Conservation (phyloP, 352 stramenopile species). For the Phytophthora parvispora region DNA sequence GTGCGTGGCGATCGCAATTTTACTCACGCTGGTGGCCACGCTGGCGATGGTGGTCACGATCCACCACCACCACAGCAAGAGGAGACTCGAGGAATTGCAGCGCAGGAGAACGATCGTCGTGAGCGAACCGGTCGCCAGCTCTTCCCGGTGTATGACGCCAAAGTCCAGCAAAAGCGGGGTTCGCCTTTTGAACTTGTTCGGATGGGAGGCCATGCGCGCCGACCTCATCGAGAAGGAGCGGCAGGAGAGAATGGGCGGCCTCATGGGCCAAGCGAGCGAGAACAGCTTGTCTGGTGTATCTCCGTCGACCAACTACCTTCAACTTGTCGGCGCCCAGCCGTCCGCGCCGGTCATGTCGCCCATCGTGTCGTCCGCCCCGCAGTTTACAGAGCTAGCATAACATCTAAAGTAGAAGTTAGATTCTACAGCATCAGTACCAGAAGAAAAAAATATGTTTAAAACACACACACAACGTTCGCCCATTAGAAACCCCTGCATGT, state of each 20-base stretch:
- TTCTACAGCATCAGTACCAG: too few species aligned
- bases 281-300: slow-evolving; percentile 13
- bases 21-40: slow-evolving; percentile 30
- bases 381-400: slow-evolving; percentile 24
- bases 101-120: slow-evolving; percentile 17
- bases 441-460: too few species aligned
- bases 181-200: slow-evolving; percentile 47
- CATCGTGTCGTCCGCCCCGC: slow-evolving; percentile 20
- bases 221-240: slow-evolving; percentile 56
- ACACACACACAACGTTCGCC: too few species aligned
- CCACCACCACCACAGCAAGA: slow-evolving; percentile 23
- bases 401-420: too few species aligned
- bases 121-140: slow-evolving; percentile 17
- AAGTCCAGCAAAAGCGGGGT: slow-evolving; percentile 27
- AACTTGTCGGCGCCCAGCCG: slow-evolving; percentile 16
- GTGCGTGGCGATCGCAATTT: slow-evolving; percentile 28
- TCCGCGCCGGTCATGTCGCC: slow-evolving; percentile 32
- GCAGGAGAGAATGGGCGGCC: slow-evolving; percentile 8
- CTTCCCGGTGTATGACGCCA: slow-evolving; percentile 1
- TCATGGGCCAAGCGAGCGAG: background rate
- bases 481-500: too few species aligned
- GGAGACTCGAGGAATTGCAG: slow-evolving; percentile 17
- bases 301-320: slow-evolving; percentile 29
- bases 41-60: slow-evolving; percentile 31
- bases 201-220: slow-evolving; percentile 55